Conservation (phyloP, 2,329 filamentous ascomycete species). For the Rhytidhysteron rufulum region DNA sequence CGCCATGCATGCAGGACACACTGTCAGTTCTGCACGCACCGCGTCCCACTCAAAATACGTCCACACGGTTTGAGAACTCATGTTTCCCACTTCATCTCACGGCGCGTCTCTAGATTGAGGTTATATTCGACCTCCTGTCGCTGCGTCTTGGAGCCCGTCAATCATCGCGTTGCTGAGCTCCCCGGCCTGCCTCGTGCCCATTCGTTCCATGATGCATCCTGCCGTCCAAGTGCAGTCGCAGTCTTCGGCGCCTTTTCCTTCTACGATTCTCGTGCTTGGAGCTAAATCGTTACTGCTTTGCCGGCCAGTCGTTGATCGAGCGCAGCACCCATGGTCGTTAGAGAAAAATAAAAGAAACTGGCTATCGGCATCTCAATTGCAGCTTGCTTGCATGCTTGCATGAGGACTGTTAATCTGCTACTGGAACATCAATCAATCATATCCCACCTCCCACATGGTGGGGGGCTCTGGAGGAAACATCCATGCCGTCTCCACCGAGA, state of each 20-base stretch:
- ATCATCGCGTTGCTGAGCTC: constrained; percentile 1
- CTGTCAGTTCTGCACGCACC: constrained; percentile 26
- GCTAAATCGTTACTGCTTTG: constrained; percentile 15
- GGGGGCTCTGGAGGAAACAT: neutral
- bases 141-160: neutral
- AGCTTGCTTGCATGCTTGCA: constrained; percentile 1
- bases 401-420: neutral
- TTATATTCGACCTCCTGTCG: constrained; percentile 10
- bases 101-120: constrained; percentile 21
- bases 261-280: constrained; percentile 17
- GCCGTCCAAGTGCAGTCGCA: constrained; percentile 8
- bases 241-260: constrained; percentile 12
- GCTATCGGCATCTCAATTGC: constrained; percentile 2
- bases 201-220: constrained; percentile 8
- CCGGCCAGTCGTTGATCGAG: constrained; percentile 8
- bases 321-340: constrained; percentile 7
- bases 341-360: constrained; percentile 3
- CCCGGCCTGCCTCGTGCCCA: neutral
- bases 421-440: neutral
- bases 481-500: neutral
- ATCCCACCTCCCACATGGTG: neutral
- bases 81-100: constrained; percentile 26
- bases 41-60: constrained; percentile 20
- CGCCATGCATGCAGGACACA: constrained; percentile 15
- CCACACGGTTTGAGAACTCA: constrained; percentile 15